Evolutionary conservation across 495 filamentous ascomycete species (phyloP), one percentile per base, ranked within the genome.

Genomic region (Xylona heveae): DNA sequence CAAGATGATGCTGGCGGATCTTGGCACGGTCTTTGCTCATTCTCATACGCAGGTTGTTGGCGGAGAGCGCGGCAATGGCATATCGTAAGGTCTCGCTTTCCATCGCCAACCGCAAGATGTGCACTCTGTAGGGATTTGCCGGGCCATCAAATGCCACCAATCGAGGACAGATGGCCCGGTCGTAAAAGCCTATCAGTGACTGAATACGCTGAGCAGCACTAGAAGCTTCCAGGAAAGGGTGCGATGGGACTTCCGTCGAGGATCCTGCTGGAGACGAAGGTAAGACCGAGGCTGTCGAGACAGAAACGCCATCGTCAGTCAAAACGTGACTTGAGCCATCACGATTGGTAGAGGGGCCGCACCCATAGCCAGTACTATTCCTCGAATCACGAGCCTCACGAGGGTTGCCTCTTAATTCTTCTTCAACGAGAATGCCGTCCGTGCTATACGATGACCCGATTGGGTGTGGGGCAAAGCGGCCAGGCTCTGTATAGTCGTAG

Each of bases 91-190:
- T 82, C 42, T 73, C 68, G 49, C 78, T 93, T 19, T 66, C 58
- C 29, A 73, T 61, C 12, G 81, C 79, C 24, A 94, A 61, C 14
- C 68, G 73, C 21, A 93, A 61, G 26, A 95, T 71, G 38, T 90
- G 74, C 31, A 73, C 72, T 33, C 85, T 63, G 47, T 83, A 95
- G 1, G 85, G 85, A 44, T 94, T 76, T 9, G 56, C 68, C 6
- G 79, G 75, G 6, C 71, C 71, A 45, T 95, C 85, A 52, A 93
- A 88, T 28, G 82, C 74, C 10, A 94, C 82, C 42, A 93, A 76
- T 38, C 79, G 75, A 0, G 80, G 78, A 38, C 84, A 88, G 51
- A 95, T 82, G 40, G 77, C 74, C 44, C 83, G 85, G 35, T 84
- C 72, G 50, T 88, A 81, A 46, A 77, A 78, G 40, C 77, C 66